These are phyloP conservation scores for Lecanoromycetidae sp. DNA, from an alignment of 2,329 filamentous ascomycete genomes.

Conservation along the genomic window DNA sequence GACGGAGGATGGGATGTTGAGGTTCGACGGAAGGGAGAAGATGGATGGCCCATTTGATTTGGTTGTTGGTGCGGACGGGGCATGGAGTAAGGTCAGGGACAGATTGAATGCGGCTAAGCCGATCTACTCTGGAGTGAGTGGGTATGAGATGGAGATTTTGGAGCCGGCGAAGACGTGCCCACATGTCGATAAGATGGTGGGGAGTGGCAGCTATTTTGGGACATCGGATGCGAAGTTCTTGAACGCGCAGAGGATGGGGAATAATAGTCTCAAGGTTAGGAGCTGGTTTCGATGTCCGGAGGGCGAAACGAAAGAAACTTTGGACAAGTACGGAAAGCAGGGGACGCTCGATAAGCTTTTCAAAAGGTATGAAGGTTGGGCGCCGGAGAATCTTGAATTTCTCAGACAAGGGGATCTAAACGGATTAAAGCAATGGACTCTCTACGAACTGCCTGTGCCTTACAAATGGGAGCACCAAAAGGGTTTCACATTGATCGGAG, in stretches of 20 bases:
- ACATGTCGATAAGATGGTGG: no score
- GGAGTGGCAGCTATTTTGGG: no score
- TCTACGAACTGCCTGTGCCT: constrained; percentile 44
- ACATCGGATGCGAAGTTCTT: no score
- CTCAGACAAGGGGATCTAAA: no score
- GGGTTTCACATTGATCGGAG: no score
- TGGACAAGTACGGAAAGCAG: constrained; percentile 31
- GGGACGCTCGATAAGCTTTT: constrained; percentile 33
- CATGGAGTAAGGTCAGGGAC: constrained; percentile 28
- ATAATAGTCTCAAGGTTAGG: neutral
- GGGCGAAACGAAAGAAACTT: constrained; percentile 24
- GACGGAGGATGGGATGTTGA: no score
- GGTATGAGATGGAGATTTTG: no score
- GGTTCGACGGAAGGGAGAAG: constrained; percentile 11
- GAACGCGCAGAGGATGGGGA: no score
- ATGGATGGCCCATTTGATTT: constrained; percentile 28
- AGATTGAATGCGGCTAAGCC: constrained; percentile 31
- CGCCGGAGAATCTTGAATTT: constrained; percentile 28
- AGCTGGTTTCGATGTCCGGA: neutral
- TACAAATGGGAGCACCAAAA: constrained; percentile 35
- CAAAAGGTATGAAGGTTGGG: constrained; percentile 29
- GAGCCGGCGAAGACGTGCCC: no score
- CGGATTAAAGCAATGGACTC: no score
- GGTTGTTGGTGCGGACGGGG: constrained; percentile 29
- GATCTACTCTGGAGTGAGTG: constrained; percentile 35